Base-by-base conservation (phyloP, 1,284 basidiomycete genomes). In the Sanghuangporus weigelae region DNA sequence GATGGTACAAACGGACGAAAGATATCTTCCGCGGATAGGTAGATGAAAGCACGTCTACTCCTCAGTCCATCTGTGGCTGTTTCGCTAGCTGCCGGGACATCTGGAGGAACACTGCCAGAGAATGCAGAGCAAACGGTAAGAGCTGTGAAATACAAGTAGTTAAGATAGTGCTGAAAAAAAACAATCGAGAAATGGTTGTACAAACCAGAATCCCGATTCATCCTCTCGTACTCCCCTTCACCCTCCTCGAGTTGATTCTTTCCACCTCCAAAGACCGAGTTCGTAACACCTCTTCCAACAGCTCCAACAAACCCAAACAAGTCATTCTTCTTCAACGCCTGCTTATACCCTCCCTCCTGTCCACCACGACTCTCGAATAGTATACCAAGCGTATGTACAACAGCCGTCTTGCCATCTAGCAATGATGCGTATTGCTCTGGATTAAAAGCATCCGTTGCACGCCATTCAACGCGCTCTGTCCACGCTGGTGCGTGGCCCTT, bases 351-450 rank as follows among this genome's bases (percentile, higher is more conserved):
- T 5, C 80, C 79, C 69, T 87, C 85, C 2, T 16, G 31, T 14
- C 31, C 31, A 23, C 4, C 2, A 2, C 44, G 10, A 46, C 40
- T 44, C 74, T 97, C 94, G 56, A 98, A 80, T 57, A 99, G 84
- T 46, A 90, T 94, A 49, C 96, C 96, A n/a, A 98, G 82, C 0
- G 97, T 96, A 73, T 98, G 95, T 42, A 98, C 94, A 26, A 97
- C 91, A 3, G 92, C 94, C 14, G 84, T 84, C 35, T 83, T 84
- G 59, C 75, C 75, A 2, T 84, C 79, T 40, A 96, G 79, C 19
- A 95, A 77, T 62, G 85, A 78, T 14, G 81, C 77, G 75, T 95
- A 97, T 10, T 87, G 81, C 57, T 85, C 77, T 0, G 95, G 94
- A 50, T 85, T 77, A 60, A 95, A 84, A 4, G 93, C 94, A 65